Evolutionary conservation across 345 rosid species (phyloP).

Genomic region (Melaleuca quinquenervia): DNA sequence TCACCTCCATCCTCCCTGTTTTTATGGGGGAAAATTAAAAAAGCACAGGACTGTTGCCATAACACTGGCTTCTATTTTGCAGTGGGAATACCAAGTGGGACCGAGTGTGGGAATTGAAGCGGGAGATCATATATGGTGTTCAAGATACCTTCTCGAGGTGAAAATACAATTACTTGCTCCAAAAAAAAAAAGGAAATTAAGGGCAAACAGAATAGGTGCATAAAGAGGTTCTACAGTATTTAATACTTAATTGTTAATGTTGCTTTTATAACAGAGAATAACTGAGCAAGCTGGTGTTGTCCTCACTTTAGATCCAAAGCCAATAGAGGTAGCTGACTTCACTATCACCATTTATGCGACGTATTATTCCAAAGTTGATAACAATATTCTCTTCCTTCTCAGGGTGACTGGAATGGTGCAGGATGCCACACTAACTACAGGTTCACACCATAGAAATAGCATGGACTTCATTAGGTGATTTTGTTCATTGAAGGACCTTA

Average conservation of each 20-base stretch:
- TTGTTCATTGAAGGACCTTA: background rate
- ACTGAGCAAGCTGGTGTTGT: conserved; percentile 98
- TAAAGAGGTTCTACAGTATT: background rate
- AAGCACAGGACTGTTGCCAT: background rate
- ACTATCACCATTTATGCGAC: background rate
- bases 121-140: conserved; percentile 85
- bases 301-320: conserved; percentile 87
- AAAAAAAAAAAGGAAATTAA: background rate
- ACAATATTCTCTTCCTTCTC: conserved; percentile 1
- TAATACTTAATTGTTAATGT: background rate
- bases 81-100: conserved; percentile 99
- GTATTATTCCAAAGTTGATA: background rate
- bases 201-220: background rate
- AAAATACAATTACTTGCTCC: background rate
- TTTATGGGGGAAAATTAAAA: background rate
- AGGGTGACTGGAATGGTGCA: conserved; percentile 99
- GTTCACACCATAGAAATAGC: conserved; percentile 3
- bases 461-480: background rate
- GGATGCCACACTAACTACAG: conserved; percentile 98
- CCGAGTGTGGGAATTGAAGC: conserved; percentile 97
- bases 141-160: conserved; percentile 99
- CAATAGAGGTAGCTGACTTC: conserved; percentile 53
- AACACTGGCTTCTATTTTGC: conserved; percentile 3
- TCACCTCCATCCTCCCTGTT: background rate
- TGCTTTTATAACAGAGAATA: conserved; percentile 56